Conservation (phyloP, 83 land plant species). For the Isoetes engelmannii region DNA sequence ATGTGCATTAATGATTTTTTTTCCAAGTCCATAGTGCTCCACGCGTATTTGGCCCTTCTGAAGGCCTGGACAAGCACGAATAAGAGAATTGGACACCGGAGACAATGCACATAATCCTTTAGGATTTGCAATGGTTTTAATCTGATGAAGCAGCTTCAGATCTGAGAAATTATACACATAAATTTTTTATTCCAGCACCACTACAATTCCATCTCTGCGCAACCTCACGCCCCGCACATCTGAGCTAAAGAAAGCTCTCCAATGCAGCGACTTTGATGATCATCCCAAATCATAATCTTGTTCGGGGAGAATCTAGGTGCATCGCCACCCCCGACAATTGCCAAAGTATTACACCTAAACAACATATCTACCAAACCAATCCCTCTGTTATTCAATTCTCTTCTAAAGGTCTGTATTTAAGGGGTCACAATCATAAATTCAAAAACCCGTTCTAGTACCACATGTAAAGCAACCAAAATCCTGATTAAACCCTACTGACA, state of each 20-base stretch:
- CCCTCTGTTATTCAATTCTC: slow-evolving; percentile 21
- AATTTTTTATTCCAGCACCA: not conserved
- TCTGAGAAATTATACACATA: slow-evolving; percentile 8
- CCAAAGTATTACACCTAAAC: slow-evolving; percentile 56
- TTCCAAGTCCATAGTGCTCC: slow-evolving; percentile 4
- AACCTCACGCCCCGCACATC: not conserved
- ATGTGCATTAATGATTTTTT: not conserved
- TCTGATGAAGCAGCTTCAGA: slow-evolving; percentile 10
- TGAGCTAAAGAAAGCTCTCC: not conserved
- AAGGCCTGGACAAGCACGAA: not conserved
- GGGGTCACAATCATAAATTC: too few species aligned
- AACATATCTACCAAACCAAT: slow-evolving; percentile 69
- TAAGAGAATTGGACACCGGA: not conserved
- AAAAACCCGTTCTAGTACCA: too few species aligned
- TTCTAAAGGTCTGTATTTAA: too few species aligned
- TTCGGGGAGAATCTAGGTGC: slow-evolving; percentile 45
- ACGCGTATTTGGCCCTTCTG: not conserved
- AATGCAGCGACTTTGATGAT: not conserved
- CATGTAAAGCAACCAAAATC: too few species aligned
- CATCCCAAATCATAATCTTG: too few species aligned
- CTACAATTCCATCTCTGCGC: not conserved
- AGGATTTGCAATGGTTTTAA: not conserved
- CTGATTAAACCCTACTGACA: too few species aligned
- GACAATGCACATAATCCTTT: not conserved
- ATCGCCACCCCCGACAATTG: slow-evolving; percentile 67